Base-by-base conservation (phyloP, 768 basidiomycete genomes). In the Phaffia australis region DNA sequence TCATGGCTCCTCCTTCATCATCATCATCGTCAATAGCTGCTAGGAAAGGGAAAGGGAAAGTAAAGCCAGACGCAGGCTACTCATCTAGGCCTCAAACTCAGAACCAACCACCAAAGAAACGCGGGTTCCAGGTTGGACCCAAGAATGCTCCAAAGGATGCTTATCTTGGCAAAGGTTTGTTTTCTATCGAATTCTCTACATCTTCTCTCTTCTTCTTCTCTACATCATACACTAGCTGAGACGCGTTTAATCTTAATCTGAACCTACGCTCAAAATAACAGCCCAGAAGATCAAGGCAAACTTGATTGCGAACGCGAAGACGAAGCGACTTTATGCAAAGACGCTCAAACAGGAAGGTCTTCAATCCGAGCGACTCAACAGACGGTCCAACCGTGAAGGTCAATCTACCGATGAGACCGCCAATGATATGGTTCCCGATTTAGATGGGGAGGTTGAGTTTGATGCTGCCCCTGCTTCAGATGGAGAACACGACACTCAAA, bases 91-190 rank as follows among this genome's bases (percentile, higher is more conserved):
- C 35, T 42, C 35, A 42, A 42, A 42, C 35, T 42, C 35, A 42
- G 35, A 42, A 42, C 35, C 35, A 42, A 42, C 35, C 35, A 42
- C 35, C 35, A 4, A 66, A 66, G 42, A 71, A 71, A 51, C 66
- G 66, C 25, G 76, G 75, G 32, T 77, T 76, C 72, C 66, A 74
- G n/a, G 75, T 76, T 15, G 73, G 74, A 55, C 76, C 76, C 0
- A 68, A 72, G 0, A 69, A 75, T 66, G 76, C 75, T 7, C 72
- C 75, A 0, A 74, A 72, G 65, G 71, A 76, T 69, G 75, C 76
- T 21, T 77, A 77, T 66, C 72, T 77, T 23, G 76, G 76, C 14
- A 77, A 76, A 70, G 76, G 76, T 76, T 54, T 67, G 71, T 63
- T 5, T n/a, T 30, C 9, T 15, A 11, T 42, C 35, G 35, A 11